Evolutionary conservation across 345 rosid genomes (phyloP).

Genomic region (Aurinia saxatilis): DNA sequence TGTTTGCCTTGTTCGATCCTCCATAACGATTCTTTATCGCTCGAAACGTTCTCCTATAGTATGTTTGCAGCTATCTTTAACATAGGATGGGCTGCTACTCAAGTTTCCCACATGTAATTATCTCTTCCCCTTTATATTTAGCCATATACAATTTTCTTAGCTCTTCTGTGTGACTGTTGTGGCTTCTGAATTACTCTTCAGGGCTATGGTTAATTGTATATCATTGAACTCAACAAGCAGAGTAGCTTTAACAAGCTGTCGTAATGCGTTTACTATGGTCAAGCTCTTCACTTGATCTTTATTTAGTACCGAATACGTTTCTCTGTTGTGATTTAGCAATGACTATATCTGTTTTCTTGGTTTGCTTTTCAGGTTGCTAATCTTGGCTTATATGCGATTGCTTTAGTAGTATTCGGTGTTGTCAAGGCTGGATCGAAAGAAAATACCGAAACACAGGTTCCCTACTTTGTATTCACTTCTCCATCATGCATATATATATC

Average conservation of each 20-base stretch:
- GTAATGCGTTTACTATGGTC: conserved; percentile 96
- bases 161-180: background rate
- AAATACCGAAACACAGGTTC: conserved; percentile 77
- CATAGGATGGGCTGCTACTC: conserved; percentile 96
- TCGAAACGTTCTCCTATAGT: conserved; percentile 77
- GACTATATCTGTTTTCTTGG: background rate
- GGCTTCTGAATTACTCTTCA: conserved; percentile 18
- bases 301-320: background rate
- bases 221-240: conserved; percentile 83
- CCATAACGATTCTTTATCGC: conserved; percentile 30
- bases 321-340: background rate
- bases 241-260: conserved; percentile 80
- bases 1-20: conserved; percentile 72
- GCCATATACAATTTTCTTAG: background rate
- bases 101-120: conserved; percentile 92
- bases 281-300: conserved; percentile 15
- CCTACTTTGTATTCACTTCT: background rate
- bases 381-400: conserved; percentile 78
- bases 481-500: background rate
- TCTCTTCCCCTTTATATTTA: background rate
- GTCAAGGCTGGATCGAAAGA: conserved; percentile 41
- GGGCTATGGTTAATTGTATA: conserved; percentile 95
- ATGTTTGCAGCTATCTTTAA: conserved; percentile 85
- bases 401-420: conserved; percentile 52
- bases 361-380: conserved; percentile 62